phyloP scores from a whole-genome alignment of 192 early-diverging fungal species.

The Geranomyces variabilis region DNA sequence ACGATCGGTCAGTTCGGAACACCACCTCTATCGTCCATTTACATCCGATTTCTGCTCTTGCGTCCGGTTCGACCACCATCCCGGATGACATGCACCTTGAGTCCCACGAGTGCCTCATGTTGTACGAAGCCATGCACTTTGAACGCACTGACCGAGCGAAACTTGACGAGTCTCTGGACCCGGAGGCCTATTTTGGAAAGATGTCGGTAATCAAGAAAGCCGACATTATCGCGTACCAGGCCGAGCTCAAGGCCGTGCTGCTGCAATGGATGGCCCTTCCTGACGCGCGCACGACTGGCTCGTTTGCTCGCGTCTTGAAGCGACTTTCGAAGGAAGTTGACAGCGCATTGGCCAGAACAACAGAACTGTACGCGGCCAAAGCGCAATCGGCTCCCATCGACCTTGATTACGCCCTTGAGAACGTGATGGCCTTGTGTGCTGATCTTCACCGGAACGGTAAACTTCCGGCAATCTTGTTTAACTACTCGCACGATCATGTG shows the following conservation, averaged over 20 bases:
- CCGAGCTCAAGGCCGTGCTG: conserved; percentile 34
- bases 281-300: conserved; percentile 18
- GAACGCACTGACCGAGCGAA: not conserved
- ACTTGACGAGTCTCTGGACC: conserved; percentile 26
- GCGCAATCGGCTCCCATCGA: not conserved
- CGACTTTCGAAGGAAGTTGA: conserved; percentile 9
- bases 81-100: conserved; percentile 40
- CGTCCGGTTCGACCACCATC: conserved; percentile 22
- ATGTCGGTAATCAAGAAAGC: conserved; percentile 29
- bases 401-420: conserved; percentile 23
- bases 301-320: conserved; percentile 24
- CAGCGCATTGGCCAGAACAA: not conserved
- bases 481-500: conserved; percentile 44
- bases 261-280: conserved; percentile 35
- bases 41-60: conserved; percentile 41
- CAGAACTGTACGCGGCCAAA: not conserved
- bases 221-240: conserved; percentile 35
- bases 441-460: conserved; percentile 45
- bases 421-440: conserved; percentile 27
- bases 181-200: conserved; percentile 38
- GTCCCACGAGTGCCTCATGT: conserved; percentile 38
- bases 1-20: not conserved
- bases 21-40: conserved; percentile 28
- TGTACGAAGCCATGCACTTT: conserved; percentile 39
- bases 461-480: conserved; percentile 48